phyloP scores from a whole-genome alignment of 2,329 filamentous ascomycete species.

The Botrytis pseudocinerea region DNA sequence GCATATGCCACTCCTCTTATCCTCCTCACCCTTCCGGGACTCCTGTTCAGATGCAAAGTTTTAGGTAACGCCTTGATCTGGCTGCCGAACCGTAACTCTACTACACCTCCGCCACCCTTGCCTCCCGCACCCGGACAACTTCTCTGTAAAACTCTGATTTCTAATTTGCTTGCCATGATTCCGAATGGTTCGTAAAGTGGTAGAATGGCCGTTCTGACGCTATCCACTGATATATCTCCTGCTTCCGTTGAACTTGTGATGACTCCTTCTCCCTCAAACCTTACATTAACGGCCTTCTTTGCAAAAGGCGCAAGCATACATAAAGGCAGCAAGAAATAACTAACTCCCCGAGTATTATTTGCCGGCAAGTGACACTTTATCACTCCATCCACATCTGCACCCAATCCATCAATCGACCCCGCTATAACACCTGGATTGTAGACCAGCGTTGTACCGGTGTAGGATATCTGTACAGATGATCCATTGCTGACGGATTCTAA shows the following conservation, averaged over 20 bases:
- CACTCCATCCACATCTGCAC: slow-evolving; percentile 64
- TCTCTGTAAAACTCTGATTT: slow-evolving; percentile 76
- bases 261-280: slow-evolving; percentile 86
- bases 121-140: slow-evolving; percentile 76
- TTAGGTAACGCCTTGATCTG: slow-evolving; percentile 85
- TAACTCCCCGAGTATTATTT: slow-evolving; percentile 76
- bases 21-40: slow-evolving; percentile 79
- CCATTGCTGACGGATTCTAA: slow-evolving; percentile 95
- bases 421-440: slow-evolving; percentile 93
- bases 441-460: slow-evolving; percentile 89
- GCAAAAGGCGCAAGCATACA: slow-evolving; percentile 91
- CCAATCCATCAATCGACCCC: slow-evolving; percentile 70
- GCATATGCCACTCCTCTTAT: slow-evolving; percentile 93
- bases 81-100: slow-evolving; percentile 91
- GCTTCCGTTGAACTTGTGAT: slow-evolving; percentile 83
- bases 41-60: slow-evolving; percentile 83
- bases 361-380: slow-evolving; percentile 79
- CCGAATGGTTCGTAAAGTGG: slow-evolving; percentile 90
- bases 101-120: slow-evolving; percentile 80
- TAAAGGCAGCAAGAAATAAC: slow-evolving; percentile 88
- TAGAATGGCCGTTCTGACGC: slow-evolving; percentile 87
- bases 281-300: slow-evolving; percentile 85
- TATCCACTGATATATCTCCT: slow-evolving; percentile 89
- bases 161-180: slow-evolving; percentile 75
- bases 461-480: slow-evolving; percentile 90